A percentile compares a stretch with the other conserved stretches of the same genome.
phyloP scores from a whole-genome alignment of 2,329 filamentous ascomycete genomes.

The Microsporum audouinii region DNA sequence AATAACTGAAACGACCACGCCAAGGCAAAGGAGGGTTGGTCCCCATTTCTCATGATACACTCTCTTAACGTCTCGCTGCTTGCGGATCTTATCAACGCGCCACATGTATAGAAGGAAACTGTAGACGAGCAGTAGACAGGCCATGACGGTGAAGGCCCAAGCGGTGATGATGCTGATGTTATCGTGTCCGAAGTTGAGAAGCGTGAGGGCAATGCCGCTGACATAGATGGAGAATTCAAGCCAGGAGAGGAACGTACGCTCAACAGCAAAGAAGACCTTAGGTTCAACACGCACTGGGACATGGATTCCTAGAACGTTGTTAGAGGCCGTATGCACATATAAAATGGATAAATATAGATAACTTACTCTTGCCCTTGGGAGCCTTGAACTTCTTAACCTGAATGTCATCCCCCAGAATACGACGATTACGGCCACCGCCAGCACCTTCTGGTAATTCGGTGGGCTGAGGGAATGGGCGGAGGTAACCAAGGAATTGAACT shows the following conservation, averaged over 20 bases:
- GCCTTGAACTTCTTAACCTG: constrained; percentile 46
- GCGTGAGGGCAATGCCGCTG: constrained; percentile 69
- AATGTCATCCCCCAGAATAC: constrained; percentile 32
- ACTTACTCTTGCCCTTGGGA: constrained; percentile 44
- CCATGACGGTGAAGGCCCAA: constrained; percentile 70
- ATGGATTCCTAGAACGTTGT: constrained; percentile 68
- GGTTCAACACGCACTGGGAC: constrained; percentile 93
- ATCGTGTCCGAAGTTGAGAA: constrained; percentile 65
- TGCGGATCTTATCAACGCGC: constrained; percentile 73
- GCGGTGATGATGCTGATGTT: constrained; percentile 55
- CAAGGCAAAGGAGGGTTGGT: constrained; percentile 61
- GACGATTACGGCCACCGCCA: constrained; percentile 23
- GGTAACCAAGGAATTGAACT: constrained; percentile 37
- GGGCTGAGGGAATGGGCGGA: constrained; percentile 44
- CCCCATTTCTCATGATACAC: constrained; percentile 82
- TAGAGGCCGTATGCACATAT: not conserved
- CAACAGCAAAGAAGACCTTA: constrained; percentile 94
- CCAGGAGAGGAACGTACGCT: constrained; percentile 93
- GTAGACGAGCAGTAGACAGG: constrained; percentile 68
- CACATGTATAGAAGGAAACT: constrained; percentile 76
- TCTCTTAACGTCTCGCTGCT: constrained; percentile 62
- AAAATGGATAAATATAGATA: not conserved
- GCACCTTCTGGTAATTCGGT: constrained; percentile 28
- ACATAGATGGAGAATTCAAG: constrained; percentile 95
- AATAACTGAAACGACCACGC: constrained; percentile 61